Conservation (phyloP, 169 alveolate species). For the Plasmodium relictum region DNA sequence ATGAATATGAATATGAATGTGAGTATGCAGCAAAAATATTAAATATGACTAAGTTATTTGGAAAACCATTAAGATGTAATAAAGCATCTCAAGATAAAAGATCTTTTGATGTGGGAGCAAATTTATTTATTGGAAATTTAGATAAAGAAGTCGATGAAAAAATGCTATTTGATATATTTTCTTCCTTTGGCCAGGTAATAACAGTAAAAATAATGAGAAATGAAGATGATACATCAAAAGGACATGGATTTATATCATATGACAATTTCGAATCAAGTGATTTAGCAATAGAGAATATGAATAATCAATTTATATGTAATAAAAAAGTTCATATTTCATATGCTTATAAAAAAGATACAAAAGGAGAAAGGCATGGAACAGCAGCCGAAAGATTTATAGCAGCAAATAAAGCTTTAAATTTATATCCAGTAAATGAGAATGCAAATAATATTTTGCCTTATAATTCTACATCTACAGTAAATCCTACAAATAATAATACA, state of each 20-base stretch:
- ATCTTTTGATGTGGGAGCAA: slow-evolving; percentile 98
- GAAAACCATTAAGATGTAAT: slow-evolving; percentile 97
- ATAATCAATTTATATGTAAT: slow-evolving; percentile 96
- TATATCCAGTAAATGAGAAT: slow-evolving; percentile 75
- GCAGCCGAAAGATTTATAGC: slow-evolving; percentile 94
- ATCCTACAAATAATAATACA: slow-evolving; percentile 33
- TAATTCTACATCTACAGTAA: slow-evolving; percentile 32
- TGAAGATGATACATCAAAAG: slow-evolving; percentile 93
- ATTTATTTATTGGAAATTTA: slow-evolving; percentile 98
- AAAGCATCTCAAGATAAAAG: slow-evolving; percentile 98
- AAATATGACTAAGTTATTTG: slow-evolving; percentile 97
- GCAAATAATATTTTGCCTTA: slow-evolving; percentile 33
- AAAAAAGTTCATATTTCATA: slow-evolving; percentile 97
- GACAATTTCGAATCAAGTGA: slow-evolving; percentile 99
- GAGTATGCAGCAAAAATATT: slow-evolving; percentile 98
- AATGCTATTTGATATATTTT: slow-evolving; percentile 96
- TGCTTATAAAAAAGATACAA: slow-evolving; percentile 98
- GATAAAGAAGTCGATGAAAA: slow-evolving; percentile 98
- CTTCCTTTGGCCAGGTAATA: slow-evolving; percentile 96
- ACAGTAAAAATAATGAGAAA: slow-evolving; percentile 94
- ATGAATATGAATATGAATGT: slow-evolving; percentile 96
- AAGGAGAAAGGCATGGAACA: slow-evolving; percentile 93
- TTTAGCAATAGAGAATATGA: slow-evolving; percentile 97
- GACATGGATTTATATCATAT: slow-evolving; percentile 97
- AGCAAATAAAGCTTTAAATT: slow-evolving; percentile 87